Conservation (phyloP, 83 land plant genomes). For the Picea engelmannii region DNA sequence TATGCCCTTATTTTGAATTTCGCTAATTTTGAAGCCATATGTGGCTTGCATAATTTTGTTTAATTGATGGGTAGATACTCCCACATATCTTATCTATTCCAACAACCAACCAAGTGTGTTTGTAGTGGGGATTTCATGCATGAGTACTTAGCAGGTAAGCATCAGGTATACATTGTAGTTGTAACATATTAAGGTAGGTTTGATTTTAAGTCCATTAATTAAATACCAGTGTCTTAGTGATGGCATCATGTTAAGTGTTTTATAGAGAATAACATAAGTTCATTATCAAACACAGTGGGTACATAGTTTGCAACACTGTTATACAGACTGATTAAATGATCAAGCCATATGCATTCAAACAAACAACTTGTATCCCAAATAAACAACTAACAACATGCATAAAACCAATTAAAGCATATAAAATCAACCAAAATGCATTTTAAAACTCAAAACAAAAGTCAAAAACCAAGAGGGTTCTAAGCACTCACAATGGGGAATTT, state of each 20-base stretch:
- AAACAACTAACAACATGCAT: neutral
- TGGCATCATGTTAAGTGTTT: too few species aligned
- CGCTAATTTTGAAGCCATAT: neutral
- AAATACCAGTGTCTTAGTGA: too few species aligned
- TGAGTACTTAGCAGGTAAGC: too few species aligned
- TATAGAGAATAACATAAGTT: too few species aligned
- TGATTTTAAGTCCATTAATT: too few species aligned
- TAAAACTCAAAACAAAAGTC: neutral
- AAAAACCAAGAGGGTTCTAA: neutral
- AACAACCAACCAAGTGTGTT: too few species aligned
- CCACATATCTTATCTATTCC: neutral
- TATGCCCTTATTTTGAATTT: neutral
- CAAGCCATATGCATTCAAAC: too few species aligned
- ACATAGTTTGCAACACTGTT: conserved; percentile 47
- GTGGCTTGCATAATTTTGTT: neutral
- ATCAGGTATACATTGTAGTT: too few species aligned
- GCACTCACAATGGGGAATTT: conserved; percentile 70
- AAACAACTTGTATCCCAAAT: neutral
- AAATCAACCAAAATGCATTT: neutral
- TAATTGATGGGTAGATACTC: neutral
- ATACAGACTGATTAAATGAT: neutral
- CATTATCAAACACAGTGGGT: conserved; percentile 68
- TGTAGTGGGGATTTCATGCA: too few species aligned
- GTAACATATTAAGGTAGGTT: too few species aligned
- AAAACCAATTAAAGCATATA: neutral